These are phyloP conservation scores for Kwoniella sp. DNA, from an alignment of 768 basidiomycete species.

Conservation along the genomic window DNA sequence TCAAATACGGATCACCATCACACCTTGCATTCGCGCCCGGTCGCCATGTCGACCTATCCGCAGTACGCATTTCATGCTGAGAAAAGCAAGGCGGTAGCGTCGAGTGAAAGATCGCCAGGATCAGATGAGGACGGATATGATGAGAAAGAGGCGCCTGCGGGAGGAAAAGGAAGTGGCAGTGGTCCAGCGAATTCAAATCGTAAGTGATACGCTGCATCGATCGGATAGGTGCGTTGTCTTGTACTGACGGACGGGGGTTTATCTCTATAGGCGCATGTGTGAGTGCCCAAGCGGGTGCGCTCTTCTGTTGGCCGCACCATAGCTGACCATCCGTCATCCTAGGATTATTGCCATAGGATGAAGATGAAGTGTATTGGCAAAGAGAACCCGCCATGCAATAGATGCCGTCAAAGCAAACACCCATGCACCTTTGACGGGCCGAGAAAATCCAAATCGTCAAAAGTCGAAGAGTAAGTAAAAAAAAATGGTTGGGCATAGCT, in stretches of 20 bases:
- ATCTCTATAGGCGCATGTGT: constrained; percentile 27
- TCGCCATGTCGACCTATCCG: neutral
- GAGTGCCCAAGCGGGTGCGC: constrained; percentile 1
- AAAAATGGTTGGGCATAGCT: no score
- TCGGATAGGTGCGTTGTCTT: no score
- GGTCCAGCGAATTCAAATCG: neutral
- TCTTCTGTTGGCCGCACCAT: no score
- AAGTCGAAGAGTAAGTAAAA: constrained; percentile 51
- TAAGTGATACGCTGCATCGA: no score
- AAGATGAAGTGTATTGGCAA: constrained; percentile 53
- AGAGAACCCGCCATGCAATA: constrained; percentile 48
- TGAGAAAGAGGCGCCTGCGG: neutral
- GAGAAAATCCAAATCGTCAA: constrained; percentile 43
- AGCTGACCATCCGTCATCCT: neutral
- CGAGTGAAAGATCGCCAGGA: constrained; percentile 17
- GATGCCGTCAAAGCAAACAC: constrained; percentile 42
- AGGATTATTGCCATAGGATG: constrained; percentile 51
- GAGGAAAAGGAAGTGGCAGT: constrained; percentile 8
- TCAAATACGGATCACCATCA: no score
- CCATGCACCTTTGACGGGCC: constrained; percentile 48
- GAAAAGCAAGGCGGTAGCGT: neutral
- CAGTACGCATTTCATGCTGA: neutral
- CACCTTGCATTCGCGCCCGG: no score
- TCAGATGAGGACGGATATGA: constrained; percentile 22
- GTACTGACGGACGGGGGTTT: neutral